Percentiles rank a stretch among this genome's conserved stretches.
phyloP scores from a whole-genome alignment of 768 basidiomycete genomes.

The Lyophyllum shimeji region DNA sequence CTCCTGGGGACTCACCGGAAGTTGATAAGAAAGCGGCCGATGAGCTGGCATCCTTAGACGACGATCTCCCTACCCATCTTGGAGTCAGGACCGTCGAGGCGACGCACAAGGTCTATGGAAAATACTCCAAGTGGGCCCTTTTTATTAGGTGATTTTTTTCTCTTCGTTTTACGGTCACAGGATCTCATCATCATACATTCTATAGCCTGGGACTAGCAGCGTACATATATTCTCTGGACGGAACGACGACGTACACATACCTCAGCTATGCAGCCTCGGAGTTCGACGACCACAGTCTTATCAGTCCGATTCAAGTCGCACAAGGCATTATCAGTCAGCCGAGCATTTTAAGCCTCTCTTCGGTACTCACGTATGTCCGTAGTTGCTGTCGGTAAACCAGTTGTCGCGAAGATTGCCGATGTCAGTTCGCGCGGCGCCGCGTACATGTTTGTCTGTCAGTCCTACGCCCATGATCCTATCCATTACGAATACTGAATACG shows the following conservation, averaged over 20 bases:
- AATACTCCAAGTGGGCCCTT: constrained; percentile 56
- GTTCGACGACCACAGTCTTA: constrained; percentile 52
- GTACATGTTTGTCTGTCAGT: constrained; percentile 57
- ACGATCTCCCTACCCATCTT: constrained; percentile 26
- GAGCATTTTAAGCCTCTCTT: not conserved
- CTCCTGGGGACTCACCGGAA: constrained; percentile 3
- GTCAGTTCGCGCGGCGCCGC: constrained; percentile 66
- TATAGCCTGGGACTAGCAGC: constrained; percentile 64
- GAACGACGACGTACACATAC: constrained; percentile 67
- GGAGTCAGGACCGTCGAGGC: constrained; percentile 53
- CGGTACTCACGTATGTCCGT: not conserved
- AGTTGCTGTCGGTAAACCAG: constrained; percentile 57
- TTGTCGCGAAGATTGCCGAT: constrained; percentile 75
- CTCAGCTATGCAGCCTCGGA: constrained; percentile 55
- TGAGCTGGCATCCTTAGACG: not conserved
- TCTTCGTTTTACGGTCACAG: not conserved
- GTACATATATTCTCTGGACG: constrained; percentile 77
- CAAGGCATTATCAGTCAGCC: constrained; percentile 53
- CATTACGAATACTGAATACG: not conserved
- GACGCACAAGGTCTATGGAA: constrained; percentile 49
- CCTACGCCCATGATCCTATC: not conserved
- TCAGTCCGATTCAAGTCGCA: constrained; percentile 54
- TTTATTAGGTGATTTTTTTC: constrained; percentile 50
- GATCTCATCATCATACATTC: constrained; percentile 24
- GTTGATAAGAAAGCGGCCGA: not conserved